Evolutionary conservation across 2,329 filamentous ascomycete species (phyloP), one percentile per base, ranked within the genome.

Genomic region (Paraconiothyrium brasiliense): DNA sequence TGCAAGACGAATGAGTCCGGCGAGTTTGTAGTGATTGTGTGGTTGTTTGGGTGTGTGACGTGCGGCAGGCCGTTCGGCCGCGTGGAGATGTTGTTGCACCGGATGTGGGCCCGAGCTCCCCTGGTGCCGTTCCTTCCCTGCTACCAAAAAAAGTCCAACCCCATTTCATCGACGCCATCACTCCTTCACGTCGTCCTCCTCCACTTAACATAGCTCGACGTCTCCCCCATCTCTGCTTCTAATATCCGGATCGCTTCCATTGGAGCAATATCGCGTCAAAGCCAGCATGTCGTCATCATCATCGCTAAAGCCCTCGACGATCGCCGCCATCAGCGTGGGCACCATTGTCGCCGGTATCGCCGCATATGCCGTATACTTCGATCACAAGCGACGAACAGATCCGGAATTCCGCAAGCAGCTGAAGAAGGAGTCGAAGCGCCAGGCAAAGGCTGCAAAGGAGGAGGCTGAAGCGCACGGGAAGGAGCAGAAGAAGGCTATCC

Each of bases 361-460:
- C 67, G 88, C 86, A 71, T 90, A 90, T 76, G 88, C 87, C 69
- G 79, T 86, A 68, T 90, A 89, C 81, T 90, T 90, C 68, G 88
- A 90, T 78, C 84, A 89, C 82, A 84, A 84, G 75, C 84, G 88
- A 75, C 86, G 87, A 70, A 87, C 84, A 68, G 87, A 90, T 71
- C 84, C 86, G 58, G 84, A 86, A 41, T 90, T 90, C 81, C 84
- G 88, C 71, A 87, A 83, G 76, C 78, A 84, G 44, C 77, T 90
- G 73, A 91, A 92, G 79, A 88, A 90, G 75, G 91, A 92, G 80
- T 90, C 91, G 78, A 90, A 92, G 80, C 86, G 86, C 76, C 87
- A 90, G 78, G 87, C 86, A 67, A 89, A 90, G 70, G 87, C 84
- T 62, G 88, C 89, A 73, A 92, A 93, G 82, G 90, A 92, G 73